Conservation (phyloP, 148 eudicot species). For the Persicaria maculosa region DNA sequence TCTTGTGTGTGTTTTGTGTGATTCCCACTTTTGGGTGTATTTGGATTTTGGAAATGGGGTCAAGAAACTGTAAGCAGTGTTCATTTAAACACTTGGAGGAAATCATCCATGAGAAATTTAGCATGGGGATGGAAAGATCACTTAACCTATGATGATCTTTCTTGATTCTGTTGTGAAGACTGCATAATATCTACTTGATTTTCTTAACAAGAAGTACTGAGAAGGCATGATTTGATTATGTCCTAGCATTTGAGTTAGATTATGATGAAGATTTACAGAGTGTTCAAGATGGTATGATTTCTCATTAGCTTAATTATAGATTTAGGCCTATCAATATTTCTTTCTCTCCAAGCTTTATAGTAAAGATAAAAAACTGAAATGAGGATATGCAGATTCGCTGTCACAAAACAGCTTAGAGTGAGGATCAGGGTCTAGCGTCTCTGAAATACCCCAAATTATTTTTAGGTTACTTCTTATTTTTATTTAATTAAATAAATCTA, state of each 20-base stretch:
- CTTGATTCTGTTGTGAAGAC: slow-evolving; percentile 1
- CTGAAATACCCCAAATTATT: too few relatives aligned
- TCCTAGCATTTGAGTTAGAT: slow-evolving; percentile 70
- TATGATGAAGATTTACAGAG: slow-evolving; percentile 88
- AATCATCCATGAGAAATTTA: too few relatives aligned
- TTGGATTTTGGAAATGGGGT: not conserved
- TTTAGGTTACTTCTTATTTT: too few relatives aligned
- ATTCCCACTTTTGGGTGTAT: not conserved
- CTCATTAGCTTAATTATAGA: not conserved
- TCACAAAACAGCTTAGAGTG: too few relatives aligned
- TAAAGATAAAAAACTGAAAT: not conserved
- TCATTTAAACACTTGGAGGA: too few relatives aligned
- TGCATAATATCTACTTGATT: slow-evolving; percentile 4
- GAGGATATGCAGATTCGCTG: too few relatives aligned
- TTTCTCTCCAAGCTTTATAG: not conserved
- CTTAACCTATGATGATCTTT: slow-evolving; percentile 1
- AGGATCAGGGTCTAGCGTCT: not conserved
- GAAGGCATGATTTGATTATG: slow-evolving; percentile 88
- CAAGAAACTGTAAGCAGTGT: not conserved
- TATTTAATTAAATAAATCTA: too few relatives aligned
- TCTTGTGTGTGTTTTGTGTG: too few relatives aligned
- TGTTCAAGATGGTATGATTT: slow-evolving; percentile 59
- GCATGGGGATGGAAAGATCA: too few relatives aligned
- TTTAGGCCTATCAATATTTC: not conserved
- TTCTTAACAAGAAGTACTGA: slow-evolving; percentile 51